Evolutionary conservation across 345 rosid species (phyloP).

Genomic region (Gossypium australe): DNA sequence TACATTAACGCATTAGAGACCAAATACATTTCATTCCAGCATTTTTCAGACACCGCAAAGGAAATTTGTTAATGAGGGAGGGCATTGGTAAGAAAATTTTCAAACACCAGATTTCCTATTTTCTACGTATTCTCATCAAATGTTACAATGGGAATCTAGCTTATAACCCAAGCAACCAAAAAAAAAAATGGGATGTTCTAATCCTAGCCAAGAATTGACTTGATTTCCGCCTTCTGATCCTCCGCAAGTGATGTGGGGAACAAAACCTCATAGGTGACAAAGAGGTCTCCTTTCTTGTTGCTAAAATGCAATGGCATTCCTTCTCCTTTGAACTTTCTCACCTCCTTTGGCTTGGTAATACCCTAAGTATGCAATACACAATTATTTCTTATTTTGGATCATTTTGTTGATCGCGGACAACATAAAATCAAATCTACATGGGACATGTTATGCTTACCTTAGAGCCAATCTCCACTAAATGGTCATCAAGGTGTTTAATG

Average conservation of each 20-base stretch:
- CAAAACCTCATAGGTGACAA: constrained; percentile 78
- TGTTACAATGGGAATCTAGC: constrained; percentile 17
- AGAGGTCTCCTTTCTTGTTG: constrained; percentile 85
- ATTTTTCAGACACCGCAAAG: constrained; percentile 1
- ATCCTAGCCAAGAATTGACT: constrained; percentile 61
- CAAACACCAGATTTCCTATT: constrained; percentile 7
- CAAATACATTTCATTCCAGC: background rate
- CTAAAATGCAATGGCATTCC: constrained; percentile 94
- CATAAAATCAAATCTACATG: background rate
- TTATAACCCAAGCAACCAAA: constrained; percentile 10
- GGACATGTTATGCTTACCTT: constrained; percentile 44
- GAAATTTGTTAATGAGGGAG: constrained; percentile 9
- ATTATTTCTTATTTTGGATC: background rate
- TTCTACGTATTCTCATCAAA: constrained; percentile 12
- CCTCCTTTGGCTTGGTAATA: constrained; percentile 89
- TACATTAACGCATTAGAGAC: background rate
- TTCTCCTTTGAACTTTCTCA: constrained; percentile 84
- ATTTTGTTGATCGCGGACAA: background rate
- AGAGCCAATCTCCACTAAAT: constrained; percentile 70
- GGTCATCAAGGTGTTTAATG: constrained; percentile 87
- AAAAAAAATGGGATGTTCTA: background rate
- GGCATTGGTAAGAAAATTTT: background rate
- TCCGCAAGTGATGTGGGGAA: constrained; percentile 79
- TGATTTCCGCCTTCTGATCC: constrained; percentile 85
- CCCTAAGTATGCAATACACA: constrained; percentile 41